Evolutionary conservation across 176 grass and related monocot genomes (phyloP).

Genomic region (Lolium rigidum): DNA sequence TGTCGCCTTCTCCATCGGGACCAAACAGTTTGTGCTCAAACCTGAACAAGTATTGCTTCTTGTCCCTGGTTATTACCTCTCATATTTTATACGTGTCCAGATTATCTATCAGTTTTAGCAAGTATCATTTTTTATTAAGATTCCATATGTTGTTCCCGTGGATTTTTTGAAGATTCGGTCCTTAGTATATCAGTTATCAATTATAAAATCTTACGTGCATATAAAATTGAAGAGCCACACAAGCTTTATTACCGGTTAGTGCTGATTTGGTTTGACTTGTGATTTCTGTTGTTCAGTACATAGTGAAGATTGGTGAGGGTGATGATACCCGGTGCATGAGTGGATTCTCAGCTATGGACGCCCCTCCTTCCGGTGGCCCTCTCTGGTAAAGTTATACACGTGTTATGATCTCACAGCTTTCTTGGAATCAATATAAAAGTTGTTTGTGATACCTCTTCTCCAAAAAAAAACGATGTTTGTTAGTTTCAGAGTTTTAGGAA

Average conservation of each 20-base stretch:
- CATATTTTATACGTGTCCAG: neutral
- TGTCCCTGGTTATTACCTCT: neutral
- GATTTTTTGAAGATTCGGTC: neutral
- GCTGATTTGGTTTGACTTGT: neutral
- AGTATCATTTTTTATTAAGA: neutral
- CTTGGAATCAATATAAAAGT: neutral
- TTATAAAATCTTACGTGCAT: neutral
- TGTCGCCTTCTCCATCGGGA: too few species aligned
- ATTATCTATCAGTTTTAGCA: neutral
- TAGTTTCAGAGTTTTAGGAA: neutral
- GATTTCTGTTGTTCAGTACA: constrained; percentile 56
- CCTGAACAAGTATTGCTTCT: too few species aligned
- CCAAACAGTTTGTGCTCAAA: too few species aligned
- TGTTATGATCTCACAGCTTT: neutral
- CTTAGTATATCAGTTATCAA: neutral
- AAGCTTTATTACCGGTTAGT: too few species aligned
- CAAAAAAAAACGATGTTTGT: neutral
- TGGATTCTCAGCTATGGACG: constrained; percentile 82
- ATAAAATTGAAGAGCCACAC: too few species aligned
- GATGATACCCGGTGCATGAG: constrained; percentile 73
- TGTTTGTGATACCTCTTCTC: neutral
- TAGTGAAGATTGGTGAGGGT: constrained; percentile 72
- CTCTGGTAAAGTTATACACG: constrained; percentile 64
- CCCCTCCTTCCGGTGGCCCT: constrained; percentile 78
- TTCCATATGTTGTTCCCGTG: constrained; percentile 12